Evolutionary conservation across 2,329 filamentous ascomycete genomes (phyloP), one percentile per base, ranked within the genome.

Genomic region (Bipolaris bicolor): DNA sequence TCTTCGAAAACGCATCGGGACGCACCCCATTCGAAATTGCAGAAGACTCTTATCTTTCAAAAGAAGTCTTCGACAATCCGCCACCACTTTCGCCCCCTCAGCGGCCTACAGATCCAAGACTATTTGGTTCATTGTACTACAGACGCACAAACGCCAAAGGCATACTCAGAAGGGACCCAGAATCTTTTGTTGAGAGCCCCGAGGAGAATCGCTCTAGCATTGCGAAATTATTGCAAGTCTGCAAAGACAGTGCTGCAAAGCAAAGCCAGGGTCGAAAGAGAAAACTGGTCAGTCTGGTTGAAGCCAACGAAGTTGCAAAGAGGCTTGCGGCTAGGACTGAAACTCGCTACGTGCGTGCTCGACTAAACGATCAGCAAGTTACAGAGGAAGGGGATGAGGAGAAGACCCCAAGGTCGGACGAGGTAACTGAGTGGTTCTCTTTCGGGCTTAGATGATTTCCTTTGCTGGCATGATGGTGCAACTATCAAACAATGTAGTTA

Each of bases 1-100:
- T 85, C 64, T 84, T 87, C 20, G 91, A 95, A 72, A 93, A 93
- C 64, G 86, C 90, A 0, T 90, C 90, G 0, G 91, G 91, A 1
- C 83, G 85, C 15, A 95, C 90, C 0, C 88, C 91, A 0, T 81
- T 83, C 26, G 90, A 95, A 65, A 76, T 90, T 47, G 86, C 88
- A 0, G 79, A 84, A 49, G 87, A 90, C 50, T 73, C 75, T 1
- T 82, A 82, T 58, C 76, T 84, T 2, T 74, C 77, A 7, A 66
- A 68, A 3, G 58, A 68, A 6, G 78, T 68, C 31, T 65, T 65
- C 58, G 60, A 33, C 5, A 55, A 62, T 16, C 59, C 62, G 31
- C 71, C 68, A 18, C 31, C 49, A 4, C 46, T 64, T 7, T 6
- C 18, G 18, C n/a, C 13, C 5, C 47, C 11, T 9, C 13, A 7